Conservation (phyloP, 805 yeast genomes). For the Schwanniomyces occidentalis region DNA sequence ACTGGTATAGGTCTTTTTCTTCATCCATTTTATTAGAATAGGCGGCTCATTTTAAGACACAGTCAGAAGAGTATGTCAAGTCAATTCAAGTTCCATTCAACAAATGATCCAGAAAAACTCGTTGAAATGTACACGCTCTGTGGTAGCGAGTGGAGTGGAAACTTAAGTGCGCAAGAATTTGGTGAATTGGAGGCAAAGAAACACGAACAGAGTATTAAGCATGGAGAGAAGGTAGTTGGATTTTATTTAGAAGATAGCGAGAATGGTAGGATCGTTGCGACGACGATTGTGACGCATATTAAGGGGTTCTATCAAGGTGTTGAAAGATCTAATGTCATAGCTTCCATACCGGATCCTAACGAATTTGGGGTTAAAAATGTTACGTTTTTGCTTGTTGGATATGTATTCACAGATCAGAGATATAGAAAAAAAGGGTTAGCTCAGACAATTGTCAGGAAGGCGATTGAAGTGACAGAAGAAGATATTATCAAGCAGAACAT, state of each 20-base stretch:
- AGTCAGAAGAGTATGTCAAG: slow-evolving; percentile 4
- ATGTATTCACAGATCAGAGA: slow-evolving; percentile 26
- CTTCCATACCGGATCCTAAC: slow-evolving; percentile 30
- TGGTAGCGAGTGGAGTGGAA: slow-evolving; percentile 26
- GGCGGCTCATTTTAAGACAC: no score
- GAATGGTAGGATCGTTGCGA: slow-evolving; percentile 22
- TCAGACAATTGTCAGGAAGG: slow-evolving; percentile 20
- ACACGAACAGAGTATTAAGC: slow-evolving; percentile 11
- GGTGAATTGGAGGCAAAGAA: slow-evolving; percentile 17
- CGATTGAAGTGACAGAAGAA: slow-evolving; percentile 32
- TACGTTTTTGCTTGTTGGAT: slow-evolving; percentile 25
- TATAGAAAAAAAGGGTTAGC: slow-evolving; percentile 33
- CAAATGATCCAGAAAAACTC: slow-evolving; percentile 24
- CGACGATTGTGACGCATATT: slow-evolving; percentile 21
- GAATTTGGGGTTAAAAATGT: slow-evolving; percentile 33
- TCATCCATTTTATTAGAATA: no score
- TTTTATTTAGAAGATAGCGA: slow-evolving; percentile 26
- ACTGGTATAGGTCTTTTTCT: no score
- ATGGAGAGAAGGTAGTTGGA: slow-evolving; percentile 21
- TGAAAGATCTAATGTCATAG: slow-evolving; percentile 21
- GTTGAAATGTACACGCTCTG: slow-evolving; percentile 19
- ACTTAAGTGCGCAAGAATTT: slow-evolving; percentile 20
- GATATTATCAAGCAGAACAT: slow-evolving; percentile 27
- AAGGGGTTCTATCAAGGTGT: slow-evolving; percentile 31
- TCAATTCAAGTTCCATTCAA: slow-evolving; percentile 13